phyloP scores from a whole-genome alignment of 805 yeast species.

The Zygosaccharomyces bisporus region DNA sequence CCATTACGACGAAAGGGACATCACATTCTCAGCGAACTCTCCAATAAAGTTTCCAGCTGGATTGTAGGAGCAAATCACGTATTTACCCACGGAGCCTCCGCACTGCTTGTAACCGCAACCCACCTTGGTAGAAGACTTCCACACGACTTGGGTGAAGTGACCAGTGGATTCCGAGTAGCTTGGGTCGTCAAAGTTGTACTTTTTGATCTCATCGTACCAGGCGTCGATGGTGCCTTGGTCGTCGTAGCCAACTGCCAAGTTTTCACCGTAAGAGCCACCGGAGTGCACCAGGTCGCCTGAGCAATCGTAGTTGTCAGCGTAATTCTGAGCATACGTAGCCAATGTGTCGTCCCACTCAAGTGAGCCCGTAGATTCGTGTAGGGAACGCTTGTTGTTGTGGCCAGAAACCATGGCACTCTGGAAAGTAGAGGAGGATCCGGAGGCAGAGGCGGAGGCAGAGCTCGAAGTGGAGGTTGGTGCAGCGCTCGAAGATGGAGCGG shows the following conservation, averaged over 20 bases:
- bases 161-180: constrained; percentile 52
- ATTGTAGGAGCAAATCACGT: constrained; percentile 69
- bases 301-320: constrained; percentile 55
- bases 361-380: constrained; percentile 40
- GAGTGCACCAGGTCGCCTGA: constrained; percentile 59
- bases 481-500: constrained; percentile 13
- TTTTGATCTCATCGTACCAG: constrained; percentile 68
- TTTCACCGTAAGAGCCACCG: constrained; percentile 74
- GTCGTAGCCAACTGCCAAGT: constrained; percentile 70
- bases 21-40: constrained; percentile 40
- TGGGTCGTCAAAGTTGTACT: constrained; percentile 52
- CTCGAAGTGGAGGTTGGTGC: constrained; percentile 15
- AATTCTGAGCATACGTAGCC: constrained; percentile 52
- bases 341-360: constrained; percentile 55
- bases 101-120: constrained; percentile 77
- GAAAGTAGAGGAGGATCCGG: constrained; percentile 27
- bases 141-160: constrained; percentile 81
- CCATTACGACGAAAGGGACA: constrained; percentile 5
- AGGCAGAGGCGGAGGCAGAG: constrained; percentile 17
- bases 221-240: constrained; percentile 57
- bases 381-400: constrained; percentile 61
- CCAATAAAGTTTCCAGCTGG: constrained; percentile 72
- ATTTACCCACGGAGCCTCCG: constrained; percentile 49
- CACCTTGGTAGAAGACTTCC: constrained; percentile 62
- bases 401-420: constrained; percentile 45